Evolutionary conservation across 1,284 basidiomycete genomes (phyloP), one percentile per base, ranked within the genome.

Genomic region (Tilletia indica): DNA sequence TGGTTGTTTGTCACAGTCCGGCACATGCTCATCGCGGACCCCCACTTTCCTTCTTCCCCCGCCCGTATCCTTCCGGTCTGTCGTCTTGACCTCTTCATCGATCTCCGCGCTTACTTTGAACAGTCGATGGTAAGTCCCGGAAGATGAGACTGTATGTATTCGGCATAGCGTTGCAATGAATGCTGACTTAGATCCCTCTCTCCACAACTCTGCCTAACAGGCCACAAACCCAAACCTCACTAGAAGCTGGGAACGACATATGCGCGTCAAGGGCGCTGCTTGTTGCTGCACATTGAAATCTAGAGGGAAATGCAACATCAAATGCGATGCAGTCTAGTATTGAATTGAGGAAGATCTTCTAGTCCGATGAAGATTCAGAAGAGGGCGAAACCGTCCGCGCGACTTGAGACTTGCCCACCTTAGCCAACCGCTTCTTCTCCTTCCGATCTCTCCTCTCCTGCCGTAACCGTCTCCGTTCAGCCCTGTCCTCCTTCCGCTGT

Each of bases 401-500:
- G 25, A 31, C 25, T 31, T 31, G 25, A 31, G 25, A 31, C 64
- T 67, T 42, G n/a, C 36, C 16, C n/a, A 36, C 34, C 12, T 67
- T 67, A 1, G 14, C 38, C 21, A 67, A 21, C 45, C 64, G 38
- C 45, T 47, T 39, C 45, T 39, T n/a, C 64, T 67, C 64, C 21
- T 67, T 67, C n/a, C 38, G 64, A 25, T 67, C 38, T 36, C 36
- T 39, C 64, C 21, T 36, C 36, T 38, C 64, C 45, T 67, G 38
- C 21, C 36, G 31, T 14, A 36, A 25, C 38, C 21, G n/a, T 47
- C 45, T 67, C 9, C 64, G 38, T 25, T 39, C 64, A 14, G 31
- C 64, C 64, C 45, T 36, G n/a, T 67, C 64, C 38, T 25, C 36
- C 64, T 67, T 67, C 4, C 64, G 64, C 25, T 34, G 31, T 9